Percentiles rank a stretch among this genome's conserved stretches.
Evolutionary conservation across 2,329 filamentous ascomycete species (phyloP).

Genomic region (Pyrenochaeta sp.): DNA sequence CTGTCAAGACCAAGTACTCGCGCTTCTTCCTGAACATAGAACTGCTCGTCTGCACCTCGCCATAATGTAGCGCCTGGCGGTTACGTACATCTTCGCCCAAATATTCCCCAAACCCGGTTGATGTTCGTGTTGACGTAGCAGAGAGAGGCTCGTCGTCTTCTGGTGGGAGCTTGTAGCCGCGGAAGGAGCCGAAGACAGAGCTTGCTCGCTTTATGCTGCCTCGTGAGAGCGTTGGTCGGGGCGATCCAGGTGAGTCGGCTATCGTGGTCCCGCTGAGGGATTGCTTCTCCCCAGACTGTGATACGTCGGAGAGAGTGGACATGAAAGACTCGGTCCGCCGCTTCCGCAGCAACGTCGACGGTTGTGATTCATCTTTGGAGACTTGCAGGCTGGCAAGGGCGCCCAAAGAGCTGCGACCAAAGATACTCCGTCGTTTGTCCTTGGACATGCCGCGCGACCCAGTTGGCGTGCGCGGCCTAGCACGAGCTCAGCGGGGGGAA

Average conservation of each 20-base stretch:
- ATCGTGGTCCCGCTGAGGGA: slow-evolving; percentile 19
- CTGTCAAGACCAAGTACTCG: slow-evolving; percentile 76
- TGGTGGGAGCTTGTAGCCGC: slow-evolving; percentile 60
- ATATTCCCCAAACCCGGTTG: slow-evolving; percentile 49
- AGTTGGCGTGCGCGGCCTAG: slow-evolving; percentile 37
- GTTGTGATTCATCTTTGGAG: slow-evolving; percentile 45
- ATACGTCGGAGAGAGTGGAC: slow-evolving; percentile 42
- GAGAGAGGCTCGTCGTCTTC: slow-evolving; percentile 62
- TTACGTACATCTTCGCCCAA: slow-evolving; percentile 49
- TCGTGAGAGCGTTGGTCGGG: slow-evolving; percentile 29
- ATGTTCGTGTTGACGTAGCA: slow-evolving; percentile 59
- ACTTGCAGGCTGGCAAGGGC: slow-evolving; percentile 39
- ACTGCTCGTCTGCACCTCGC: slow-evolving; percentile 74
- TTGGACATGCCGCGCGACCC: slow-evolving; percentile 43
- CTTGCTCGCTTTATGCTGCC: slow-evolving; percentile 37
- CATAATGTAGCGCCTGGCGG: slow-evolving; percentile 67
- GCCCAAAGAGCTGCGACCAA: slow-evolving; percentile 43
- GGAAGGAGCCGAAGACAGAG: slow-evolving; percentile 68
- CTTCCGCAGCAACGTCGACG: slow-evolving; percentile 48
- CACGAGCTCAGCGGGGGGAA: slow-evolving; percentile 37
- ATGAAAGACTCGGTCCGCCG: slow-evolving; percentile 48
- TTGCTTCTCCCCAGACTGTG: slow-evolving; percentile 33
- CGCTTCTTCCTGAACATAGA: slow-evolving; percentile 76
- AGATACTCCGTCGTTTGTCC: slow-evolving; percentile 50
- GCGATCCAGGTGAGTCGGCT: slow-evolving; percentile 20